These are phyloP conservation scores for Crotalaria pallida DNA, from an alignment of 306 rosid species.

Conservation along the genomic window DNA sequence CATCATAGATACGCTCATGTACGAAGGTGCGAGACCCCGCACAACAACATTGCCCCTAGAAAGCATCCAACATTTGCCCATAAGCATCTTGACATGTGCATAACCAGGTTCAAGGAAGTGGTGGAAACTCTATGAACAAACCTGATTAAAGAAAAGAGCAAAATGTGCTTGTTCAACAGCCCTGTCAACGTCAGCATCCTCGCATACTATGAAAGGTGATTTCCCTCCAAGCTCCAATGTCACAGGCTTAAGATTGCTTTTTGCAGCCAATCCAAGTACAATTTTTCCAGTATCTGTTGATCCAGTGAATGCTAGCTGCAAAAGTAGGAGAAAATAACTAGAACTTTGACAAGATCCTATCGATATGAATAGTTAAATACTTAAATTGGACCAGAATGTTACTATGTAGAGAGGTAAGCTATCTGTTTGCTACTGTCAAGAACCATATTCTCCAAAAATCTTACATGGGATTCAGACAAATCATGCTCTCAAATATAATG, in stretches of 20 bases:
- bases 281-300: slow-evolving; percentile 73
- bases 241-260: slow-evolving; percentile 84
- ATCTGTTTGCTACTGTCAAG: background rate
- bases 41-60: slow-evolving; percentile 94
- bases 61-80: background rate
- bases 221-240: slow-evolving; percentile 96
- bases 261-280: slow-evolving; percentile 72
- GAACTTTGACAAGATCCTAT: background rate
- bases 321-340: background rate
- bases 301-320: slow-evolving; percentile 89
- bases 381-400: background rate
- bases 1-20: slow-evolving; percentile 79
- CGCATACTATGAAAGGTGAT: slow-evolving; percentile 83
- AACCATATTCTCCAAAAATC: background rate
- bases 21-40: slow-evolving; percentile 95
- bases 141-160: slow-evolving; percentile 94
- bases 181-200: slow-evolving; percentile 73
- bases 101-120: background rate
- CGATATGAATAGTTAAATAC: background rate
- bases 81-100: background rate
- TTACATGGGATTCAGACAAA: background rate
- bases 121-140: slow-evolving; percentile 18
- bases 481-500: background rate
- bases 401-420: background rate
- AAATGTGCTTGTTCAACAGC: slow-evolving; percentile 92